Evolutionary conservation across 2,329 filamentous ascomycete species (phyloP), one percentile per base, ranked within the genome.

Genomic region (Fusarium subtropicale): DNA sequence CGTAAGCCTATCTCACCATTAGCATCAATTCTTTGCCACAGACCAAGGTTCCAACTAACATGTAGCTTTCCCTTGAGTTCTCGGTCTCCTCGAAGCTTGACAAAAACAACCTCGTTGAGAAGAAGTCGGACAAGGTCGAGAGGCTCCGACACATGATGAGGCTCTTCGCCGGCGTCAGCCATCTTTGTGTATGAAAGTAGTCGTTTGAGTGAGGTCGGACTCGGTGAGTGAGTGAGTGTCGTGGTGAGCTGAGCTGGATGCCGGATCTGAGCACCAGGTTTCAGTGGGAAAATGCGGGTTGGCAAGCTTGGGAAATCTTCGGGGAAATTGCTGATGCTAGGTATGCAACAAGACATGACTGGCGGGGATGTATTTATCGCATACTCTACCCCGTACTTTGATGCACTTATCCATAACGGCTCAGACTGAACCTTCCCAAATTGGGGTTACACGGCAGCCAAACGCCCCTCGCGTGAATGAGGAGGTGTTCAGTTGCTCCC

Each of bases 1-100:
- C 96, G 79, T 99, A 99, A 58, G 96, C 96, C 96, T 99, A 62
- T 30, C 41, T 20, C n/a, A 34, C 13, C 18, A 6, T 71, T 13
- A 75, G 72, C 48, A 31, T 2, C 4, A 4, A 3, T 5, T n/a
- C n/a, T 11, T 28, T 30, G 56, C 38, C 16, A 26, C 22, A 11
- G 56, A 33, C 41, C 53, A 48, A 22, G 55, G 33, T 12, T 26
- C 22, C 12, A 7, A 66, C 91, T 77, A 83, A 98, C 96, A 81
- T 99, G 96, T 77, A 99, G 87, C 77, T 95, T 90, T 70, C 96
- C 96, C 82, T 97, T 96, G 71, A 99, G 86, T 83, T 99, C 96
- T 71, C 96, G 89, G 80, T 99, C 96, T 74, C 96, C 96, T 77
- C 96, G 89, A 71, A 99, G 87, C 87, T 98, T 98, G 72, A 99